Evolutionary conservation across 2,329 filamentous ascomycete genomes (phyloP).

Genomic region (Botrytis porri): DNA sequence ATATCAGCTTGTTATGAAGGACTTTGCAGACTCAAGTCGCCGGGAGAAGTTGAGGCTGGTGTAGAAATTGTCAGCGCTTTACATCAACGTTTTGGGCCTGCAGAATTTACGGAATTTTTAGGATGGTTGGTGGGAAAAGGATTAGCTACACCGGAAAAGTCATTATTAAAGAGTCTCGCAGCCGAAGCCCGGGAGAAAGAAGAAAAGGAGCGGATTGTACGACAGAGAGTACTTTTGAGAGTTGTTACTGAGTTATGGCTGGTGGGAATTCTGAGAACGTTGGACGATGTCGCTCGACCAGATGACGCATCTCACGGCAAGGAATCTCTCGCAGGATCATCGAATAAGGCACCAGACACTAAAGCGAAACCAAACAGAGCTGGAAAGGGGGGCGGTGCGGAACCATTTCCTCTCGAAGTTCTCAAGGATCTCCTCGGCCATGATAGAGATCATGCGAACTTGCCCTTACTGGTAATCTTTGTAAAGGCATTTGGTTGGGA

Average conservation of each 20-base stretch:
- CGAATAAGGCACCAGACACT: slow-evolving; percentile 60
- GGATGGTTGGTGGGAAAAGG: slow-evolving; percentile 91
- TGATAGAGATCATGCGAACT: slow-evolving; percentile 86
- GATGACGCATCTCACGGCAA: slow-evolving; percentile 57
- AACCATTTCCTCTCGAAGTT: slow-evolving; percentile 96
- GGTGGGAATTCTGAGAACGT: slow-evolving; percentile 78
- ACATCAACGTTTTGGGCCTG: slow-evolving; percentile 88
- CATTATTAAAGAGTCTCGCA: slow-evolving; percentile 71
- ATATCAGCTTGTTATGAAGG: slow-evolving; percentile 95
- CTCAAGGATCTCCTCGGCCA: slow-evolving; percentile 93
- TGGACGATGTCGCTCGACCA: slow-evolving; percentile 63
- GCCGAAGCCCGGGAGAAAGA: slow-evolving; percentile 87
- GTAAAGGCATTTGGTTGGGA: slow-evolving; percentile 98
- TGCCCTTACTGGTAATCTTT: slow-evolving; percentile 89
- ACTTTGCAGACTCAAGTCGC: slow-evolving; percentile 84
- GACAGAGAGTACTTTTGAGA: slow-evolving; percentile 81
- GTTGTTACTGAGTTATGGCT: slow-evolving; percentile 97
- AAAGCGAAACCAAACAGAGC: slow-evolving; percentile 54
- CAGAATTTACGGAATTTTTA: slow-evolving; percentile 86
- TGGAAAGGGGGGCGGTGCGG: slow-evolving; percentile 65
- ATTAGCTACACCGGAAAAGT: slow-evolving; percentile 85
- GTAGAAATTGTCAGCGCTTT: slow-evolving; percentile 93
- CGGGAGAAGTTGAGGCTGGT: slow-evolving; percentile 86
- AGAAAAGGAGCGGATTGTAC: slow-evolving; percentile 85
- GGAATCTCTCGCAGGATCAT: slow-evolving; percentile 44